These are phyloP conservation scores for Phylloporus sp. DNA, from an alignment of 768 basidiomycete species.

Conservation along the genomic window DNA sequence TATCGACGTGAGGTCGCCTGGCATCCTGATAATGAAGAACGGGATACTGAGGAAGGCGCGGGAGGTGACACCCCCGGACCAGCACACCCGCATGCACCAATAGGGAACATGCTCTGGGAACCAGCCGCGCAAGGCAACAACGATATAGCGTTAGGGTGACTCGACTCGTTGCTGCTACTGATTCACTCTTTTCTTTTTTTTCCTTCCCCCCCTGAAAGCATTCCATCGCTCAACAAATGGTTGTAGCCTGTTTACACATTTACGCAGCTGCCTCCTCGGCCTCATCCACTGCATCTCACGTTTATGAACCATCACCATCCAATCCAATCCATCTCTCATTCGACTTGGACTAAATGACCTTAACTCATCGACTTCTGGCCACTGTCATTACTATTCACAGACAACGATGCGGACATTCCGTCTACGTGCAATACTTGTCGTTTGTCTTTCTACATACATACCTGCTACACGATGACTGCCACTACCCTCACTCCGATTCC, in stretches of 20 bases:
- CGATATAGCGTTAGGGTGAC: constrained; percentile 31
- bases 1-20: constrained; percentile 29
- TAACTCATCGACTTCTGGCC: background rate
- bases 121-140: constrained; percentile 25
- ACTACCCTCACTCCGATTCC: background rate
- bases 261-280: background rate
- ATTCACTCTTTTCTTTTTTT: background rate
- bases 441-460: constrained; percentile 12
- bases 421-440: constrained; percentile 7
- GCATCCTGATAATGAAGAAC: constrained; percentile 20
- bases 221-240: constrained; percentile 1
- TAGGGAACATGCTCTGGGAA: constrained; percentile 29
- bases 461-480: constrained; percentile 17
- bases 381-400: constrained; percentile 15
- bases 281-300: constrained; percentile 6
- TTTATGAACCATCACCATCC: background rate
- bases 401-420: constrained; percentile 12
- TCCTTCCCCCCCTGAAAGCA: background rate
- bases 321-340: constrained; percentile 1
- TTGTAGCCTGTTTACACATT: constrained; percentile 1
- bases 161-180: constrained; percentile 1
- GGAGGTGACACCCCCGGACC: constrained; percentile 18
- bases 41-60: constrained; percentile 17
- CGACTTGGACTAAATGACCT: background rate
- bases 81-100: constrained; percentile 16